Conservation (phyloP, 2,329 filamentous ascomycete species). For the Botrytis elliptica region DNA sequence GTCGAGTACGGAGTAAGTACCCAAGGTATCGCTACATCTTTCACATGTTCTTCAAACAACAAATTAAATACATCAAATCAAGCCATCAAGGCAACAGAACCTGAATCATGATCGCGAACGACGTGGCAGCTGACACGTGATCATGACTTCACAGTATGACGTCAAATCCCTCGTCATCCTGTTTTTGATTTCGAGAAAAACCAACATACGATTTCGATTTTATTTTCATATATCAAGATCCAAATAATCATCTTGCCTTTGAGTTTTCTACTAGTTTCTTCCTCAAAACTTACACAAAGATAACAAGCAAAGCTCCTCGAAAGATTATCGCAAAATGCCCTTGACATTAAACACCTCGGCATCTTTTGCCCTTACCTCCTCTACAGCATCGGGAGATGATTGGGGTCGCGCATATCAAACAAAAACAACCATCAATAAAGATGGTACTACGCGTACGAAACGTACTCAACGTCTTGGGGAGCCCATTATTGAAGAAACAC, state of each 20-base stretch:
- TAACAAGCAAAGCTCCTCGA: background rate
- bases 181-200: background rate
- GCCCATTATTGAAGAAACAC: slow-evolving; percentile 18
- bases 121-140: background rate
- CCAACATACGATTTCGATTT: background rate
- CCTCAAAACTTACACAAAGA: background rate
- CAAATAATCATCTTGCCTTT: background rate
- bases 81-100: background rate
- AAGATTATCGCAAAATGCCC: slow-evolving; percentile 12
- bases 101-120: background rate
- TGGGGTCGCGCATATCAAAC: slow-evolving; percentile 16
- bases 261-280: background rate
- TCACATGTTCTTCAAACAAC: background rate
- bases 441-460: slow-evolving; percentile 17
- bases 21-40: too few species aligned
- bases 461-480: slow-evolving; percentile 18
- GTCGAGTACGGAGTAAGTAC: background rate
- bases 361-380: slow-evolving; percentile 12
- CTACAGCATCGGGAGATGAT: slow-evolving; percentile 12
- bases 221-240: background rate
- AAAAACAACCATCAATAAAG: slow-evolving; percentile 17
- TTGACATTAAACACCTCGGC: slow-evolving; percentile 19
- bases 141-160: slow-evolving; percentile 15
- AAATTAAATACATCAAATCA: background rate
- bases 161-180: slow-evolving; percentile 10